These are phyloP conservation scores for Globisporangium viniferum DNA, from an alignment of 352 stramenopile genomes.

Conservation along the genomic window DNA sequence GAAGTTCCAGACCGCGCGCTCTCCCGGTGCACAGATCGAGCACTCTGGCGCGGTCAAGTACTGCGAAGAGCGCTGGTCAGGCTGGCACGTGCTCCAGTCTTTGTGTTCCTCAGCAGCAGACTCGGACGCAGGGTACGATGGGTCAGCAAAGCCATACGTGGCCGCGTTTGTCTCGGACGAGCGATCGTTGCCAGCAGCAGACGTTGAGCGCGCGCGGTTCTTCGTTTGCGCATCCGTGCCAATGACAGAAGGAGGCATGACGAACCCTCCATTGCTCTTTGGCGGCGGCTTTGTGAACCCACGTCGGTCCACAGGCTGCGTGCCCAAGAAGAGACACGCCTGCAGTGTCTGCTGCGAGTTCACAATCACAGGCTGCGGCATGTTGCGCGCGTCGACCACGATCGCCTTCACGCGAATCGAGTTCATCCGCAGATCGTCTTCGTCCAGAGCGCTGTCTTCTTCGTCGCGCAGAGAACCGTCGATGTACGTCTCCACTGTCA, in stretches of 20 bases:
- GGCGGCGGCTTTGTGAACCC: constrained; percentile 86
- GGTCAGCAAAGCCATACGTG: constrained; percentile 55
- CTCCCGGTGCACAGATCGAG: constrained; percentile 73
- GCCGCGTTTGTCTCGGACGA: constrained; percentile 59
- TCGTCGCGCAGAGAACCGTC: constrained; percentile 76
- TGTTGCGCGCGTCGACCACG: constrained; percentile 84
- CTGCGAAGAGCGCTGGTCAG: constrained; percentile 72
- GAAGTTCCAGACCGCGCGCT: constrained; percentile 88
- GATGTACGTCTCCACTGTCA: constrained; percentile 88
- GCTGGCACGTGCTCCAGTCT: constrained; percentile 85
- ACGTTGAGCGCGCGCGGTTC: constrained; percentile 54
- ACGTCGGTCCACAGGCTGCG: constrained; percentile 79
- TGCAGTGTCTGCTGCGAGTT: constrained; percentile 87
- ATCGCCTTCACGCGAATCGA: constrained; percentile 87
- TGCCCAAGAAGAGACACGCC: constrained; percentile 82
- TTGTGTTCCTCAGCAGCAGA: constrained; percentile 82
- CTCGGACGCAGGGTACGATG: constrained; percentile 52
- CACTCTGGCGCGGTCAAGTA: constrained; percentile 66
- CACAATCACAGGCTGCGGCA: constrained; percentile 81
- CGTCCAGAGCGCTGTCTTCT: constrained; percentile 58
- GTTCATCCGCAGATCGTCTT: constrained; percentile 82
- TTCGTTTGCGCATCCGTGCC: constrained; percentile 60
- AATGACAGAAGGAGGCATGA: constrained; percentile 51
- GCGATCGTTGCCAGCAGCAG: constrained; percentile 52
- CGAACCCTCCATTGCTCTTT: constrained; percentile 83